Evolutionary conservation across 1,284 basidiomycete species (phyloP).

Genomic region (Cryptococcus sp.): DNA sequence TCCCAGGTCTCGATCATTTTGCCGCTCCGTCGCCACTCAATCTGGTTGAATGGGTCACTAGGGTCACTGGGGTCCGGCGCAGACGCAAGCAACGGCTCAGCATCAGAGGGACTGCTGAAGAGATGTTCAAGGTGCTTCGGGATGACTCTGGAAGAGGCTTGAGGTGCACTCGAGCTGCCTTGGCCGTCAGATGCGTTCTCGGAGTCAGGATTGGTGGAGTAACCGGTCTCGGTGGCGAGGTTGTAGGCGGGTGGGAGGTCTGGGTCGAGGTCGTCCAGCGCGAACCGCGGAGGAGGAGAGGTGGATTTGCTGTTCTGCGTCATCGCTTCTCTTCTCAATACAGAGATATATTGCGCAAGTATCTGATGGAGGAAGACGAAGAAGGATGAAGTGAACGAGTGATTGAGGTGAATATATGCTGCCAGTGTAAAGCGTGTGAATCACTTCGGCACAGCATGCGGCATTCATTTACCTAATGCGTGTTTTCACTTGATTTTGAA

Average conservation of each 20-base stretch:
- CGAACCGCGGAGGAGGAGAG: neutral
- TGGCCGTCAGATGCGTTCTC: conserved; percentile 6
- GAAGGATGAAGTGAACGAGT: neutral
- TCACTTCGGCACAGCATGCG: neutral
- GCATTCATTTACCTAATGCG: neutral
- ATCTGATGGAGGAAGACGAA: neutral
- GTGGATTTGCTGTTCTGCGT: conserved; percentile 9
- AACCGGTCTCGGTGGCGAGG: conserved; percentile 12
- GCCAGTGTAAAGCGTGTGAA: neutral
- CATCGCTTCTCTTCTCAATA: neutral
- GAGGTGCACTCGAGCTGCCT: neutral
- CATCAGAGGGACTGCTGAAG: conserved; percentile 35
- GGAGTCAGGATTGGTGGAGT: neutral
- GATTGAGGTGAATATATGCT: neutral
- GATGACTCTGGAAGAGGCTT: neutral
- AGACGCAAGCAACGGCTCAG: conserved; percentile 31
- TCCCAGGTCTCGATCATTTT: conserved; percentile 24
- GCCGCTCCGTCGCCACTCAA: conserved; percentile 16
- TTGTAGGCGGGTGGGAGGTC: conserved; percentile 43
- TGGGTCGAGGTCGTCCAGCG: conserved; percentile 5
- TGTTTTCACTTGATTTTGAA: neutral
- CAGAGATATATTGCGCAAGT: neutral
- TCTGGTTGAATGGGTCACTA: conserved; percentile 8
- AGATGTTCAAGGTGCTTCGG: conserved; percentile 26
- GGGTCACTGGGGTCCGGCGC: conserved; percentile 6